phyloP scores from a whole-genome alignment of 106 monocot genomes.

The Platanthera zijinensis region DNA sequence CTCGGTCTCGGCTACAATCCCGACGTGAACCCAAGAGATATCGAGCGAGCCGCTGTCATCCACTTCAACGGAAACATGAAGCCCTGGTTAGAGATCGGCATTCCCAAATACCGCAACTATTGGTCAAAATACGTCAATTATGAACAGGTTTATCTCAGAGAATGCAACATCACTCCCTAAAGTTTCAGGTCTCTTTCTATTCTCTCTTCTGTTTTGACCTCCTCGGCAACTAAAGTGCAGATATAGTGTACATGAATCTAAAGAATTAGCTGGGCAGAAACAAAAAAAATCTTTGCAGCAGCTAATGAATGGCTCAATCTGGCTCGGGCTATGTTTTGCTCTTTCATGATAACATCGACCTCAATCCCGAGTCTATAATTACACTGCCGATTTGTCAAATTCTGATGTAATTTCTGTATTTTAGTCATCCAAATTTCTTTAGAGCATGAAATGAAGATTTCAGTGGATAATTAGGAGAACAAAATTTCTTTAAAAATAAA shows the following conservation, averaged over 20 bases:
- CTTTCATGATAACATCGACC: no score
- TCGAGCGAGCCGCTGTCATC: conserved; percentile 39
- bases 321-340: no score
- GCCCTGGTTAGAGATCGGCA: conserved; percentile 50
- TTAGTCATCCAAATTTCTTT: no score
- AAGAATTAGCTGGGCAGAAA: neutral
- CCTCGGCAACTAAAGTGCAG: neutral
- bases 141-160: conserved; percentile 39
- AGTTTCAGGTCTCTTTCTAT: neutral
- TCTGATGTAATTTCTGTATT: no score
- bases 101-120: conserved; percentile 33
- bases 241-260: neutral
- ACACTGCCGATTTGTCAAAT: no score
- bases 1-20: conserved; percentile 53
- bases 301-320: no score
- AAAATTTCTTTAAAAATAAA: no score
- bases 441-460: no score
- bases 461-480: no score
- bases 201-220: neutral
- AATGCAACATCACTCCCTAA: conserved; percentile 50
- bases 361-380: no score
- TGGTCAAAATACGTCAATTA: conserved; percentile 43
- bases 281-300: neutral
- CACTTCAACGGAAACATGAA: conserved; percentile 62
- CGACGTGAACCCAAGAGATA: conserved; percentile 27